Conservation (phyloP, 495 filamentous ascomycete species). For the Sphaerosporella brunnea region DNA sequence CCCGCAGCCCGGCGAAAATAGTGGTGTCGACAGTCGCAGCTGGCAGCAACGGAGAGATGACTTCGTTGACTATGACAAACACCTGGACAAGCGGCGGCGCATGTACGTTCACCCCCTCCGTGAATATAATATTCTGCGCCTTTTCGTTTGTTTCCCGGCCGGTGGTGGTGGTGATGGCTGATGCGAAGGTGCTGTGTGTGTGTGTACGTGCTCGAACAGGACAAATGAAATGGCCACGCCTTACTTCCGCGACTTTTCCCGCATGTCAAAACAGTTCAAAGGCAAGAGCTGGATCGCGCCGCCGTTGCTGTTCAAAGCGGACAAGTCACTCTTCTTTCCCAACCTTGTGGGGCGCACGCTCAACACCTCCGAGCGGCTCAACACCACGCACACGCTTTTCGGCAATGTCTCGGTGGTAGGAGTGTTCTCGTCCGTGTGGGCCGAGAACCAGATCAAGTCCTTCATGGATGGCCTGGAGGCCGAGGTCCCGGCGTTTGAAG, state of each 20-base stretch:
- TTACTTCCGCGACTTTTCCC: conserved; percentile 86
- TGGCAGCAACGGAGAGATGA: conserved; percentile 55
- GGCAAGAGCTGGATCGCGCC: conserved; percentile 82
- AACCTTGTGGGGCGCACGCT: conserved; percentile 72
- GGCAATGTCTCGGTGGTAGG: conserved; percentile 60
- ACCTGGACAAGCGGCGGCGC: conserved; percentile 50
- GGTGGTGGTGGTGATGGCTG: no score
- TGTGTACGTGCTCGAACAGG: no score
- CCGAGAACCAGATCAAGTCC: conserved; percentile 53
- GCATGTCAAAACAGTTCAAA: conserved; percentile 51
- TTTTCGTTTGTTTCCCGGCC: no score
- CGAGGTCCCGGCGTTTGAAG: conserved; percentile 27
- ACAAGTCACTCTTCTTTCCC: conserved; percentile 75
- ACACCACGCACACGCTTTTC: conserved; percentile 55
- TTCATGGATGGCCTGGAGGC: conserved; percentile 47
- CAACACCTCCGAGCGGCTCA: conserved; percentile 27
- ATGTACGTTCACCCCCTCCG: conserved; percentile 37
- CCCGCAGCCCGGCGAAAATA: conserved; percentile 61
- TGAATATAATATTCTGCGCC: no score
- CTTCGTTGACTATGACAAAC: conserved; percentile 68
- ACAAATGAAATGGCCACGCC: conserved; percentile 49
- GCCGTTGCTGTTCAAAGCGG: conserved; percentile 51
- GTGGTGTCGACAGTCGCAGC: conserved; percentile 50
- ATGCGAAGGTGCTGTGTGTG: background rate
- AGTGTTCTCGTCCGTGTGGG: conserved; percentile 70